A percentile compares a stretch with the other conserved stretches of the same genome.
Conservation (phyloP, 2,329 filamentous ascomycete species). For the Botrytis fabae region DNA sequence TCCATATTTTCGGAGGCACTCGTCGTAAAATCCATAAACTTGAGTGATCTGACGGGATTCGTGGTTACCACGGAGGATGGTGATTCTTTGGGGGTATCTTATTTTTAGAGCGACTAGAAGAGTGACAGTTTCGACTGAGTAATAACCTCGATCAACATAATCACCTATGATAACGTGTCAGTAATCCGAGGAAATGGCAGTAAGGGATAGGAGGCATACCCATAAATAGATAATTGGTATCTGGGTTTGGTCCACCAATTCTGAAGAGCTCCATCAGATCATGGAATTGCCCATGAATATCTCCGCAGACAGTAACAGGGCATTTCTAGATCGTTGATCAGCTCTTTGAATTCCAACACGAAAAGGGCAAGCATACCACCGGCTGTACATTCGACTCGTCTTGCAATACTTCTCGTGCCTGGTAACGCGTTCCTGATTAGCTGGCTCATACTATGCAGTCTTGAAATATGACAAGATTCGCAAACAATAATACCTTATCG, state of each 20-base stretch:
- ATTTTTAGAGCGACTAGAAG: conserved; percentile 97
- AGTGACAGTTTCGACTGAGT: conserved; percentile 97
- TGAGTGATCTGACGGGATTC: conserved; percentile 99
- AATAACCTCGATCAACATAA: conserved; percentile 98
- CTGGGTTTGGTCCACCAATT: conserved; percentile 95
- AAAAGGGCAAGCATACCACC: conserved; percentile 65
- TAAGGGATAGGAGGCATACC: conserved; percentile 54
- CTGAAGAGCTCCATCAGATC: conserved; percentile 99
- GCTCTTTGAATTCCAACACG: conserved; percentile 38
- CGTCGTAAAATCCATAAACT: conserved; percentile 99
- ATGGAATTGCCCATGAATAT: conserved; percentile 99
- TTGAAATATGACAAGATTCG: conserved; percentile 20
- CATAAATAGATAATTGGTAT: conserved; percentile 99
- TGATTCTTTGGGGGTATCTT: conserved; percentile 95
- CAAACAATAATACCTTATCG: conserved; percentile 74
- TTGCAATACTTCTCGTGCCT: conserved; percentile 95
- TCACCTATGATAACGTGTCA: conserved; percentile 62
- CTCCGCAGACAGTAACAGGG: conserved; percentile 96
- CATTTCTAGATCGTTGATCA: conserved; percentile 69
- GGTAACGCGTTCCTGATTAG: conserved; percentile 23
- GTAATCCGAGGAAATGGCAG: conserved; percentile 23
- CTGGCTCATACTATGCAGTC: conserved; percentile 9
- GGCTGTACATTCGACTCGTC: conserved; percentile 99
- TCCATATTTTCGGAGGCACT: conserved; percentile 97
- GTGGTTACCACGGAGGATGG: conserved; percentile 97